phyloP scores from a whole-genome alignment of 2,329 filamentous ascomycete genomes.

The Stagonosporopsis tanaceti region DNA sequence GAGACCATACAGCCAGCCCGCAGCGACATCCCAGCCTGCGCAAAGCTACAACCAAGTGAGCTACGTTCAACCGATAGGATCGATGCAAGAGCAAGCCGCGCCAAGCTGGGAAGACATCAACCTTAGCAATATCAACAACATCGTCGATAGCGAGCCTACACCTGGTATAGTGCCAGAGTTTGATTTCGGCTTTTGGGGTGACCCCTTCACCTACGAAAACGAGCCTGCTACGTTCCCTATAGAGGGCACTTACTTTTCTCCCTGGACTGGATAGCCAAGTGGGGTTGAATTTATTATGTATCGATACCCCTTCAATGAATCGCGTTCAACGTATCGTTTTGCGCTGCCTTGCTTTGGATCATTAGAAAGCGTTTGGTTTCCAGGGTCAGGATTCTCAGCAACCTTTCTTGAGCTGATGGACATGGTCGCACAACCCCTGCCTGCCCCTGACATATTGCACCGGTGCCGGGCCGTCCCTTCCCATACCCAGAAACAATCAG shows the following conservation, averaged over 20 bases:
- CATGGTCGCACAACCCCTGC: too few relatives aligned
- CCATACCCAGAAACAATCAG: too few relatives aligned
- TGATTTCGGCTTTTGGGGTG: constrained; percentile 51
- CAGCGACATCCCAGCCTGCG: constrained; percentile 11
- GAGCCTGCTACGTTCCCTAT: constrained; percentile 34
- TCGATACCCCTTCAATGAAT: constrained; percentile 14
- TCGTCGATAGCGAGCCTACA: constrained; percentile 35
- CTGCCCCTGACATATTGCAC: too few relatives aligned
- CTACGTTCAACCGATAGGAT: constrained; percentile 18
- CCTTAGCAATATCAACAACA: constrained; percentile 44
- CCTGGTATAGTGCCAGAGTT: constrained; percentile 45
- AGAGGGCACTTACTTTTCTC: constrained; percentile 31
- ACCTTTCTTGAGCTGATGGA: too few relatives aligned
- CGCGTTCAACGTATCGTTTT: not conserved
- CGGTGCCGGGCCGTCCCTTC: too few relatives aligned
- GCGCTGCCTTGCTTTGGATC: too few relatives aligned
- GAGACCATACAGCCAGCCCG: constrained; percentile 13
- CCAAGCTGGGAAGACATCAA: constrained; percentile 47
- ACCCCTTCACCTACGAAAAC: constrained; percentile 46
- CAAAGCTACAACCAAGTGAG: constrained; percentile 11
- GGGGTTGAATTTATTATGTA: not conserved
- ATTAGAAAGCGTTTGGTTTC: too few relatives aligned
- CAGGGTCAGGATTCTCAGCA: too few relatives aligned
- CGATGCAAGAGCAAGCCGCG: constrained; percentile 23
- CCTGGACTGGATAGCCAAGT: constrained; percentile 24